phyloP scores from a whole-genome alignment of 192 early-diverging fungal species.

The Hyaloraphidium curvatum region DNA sequence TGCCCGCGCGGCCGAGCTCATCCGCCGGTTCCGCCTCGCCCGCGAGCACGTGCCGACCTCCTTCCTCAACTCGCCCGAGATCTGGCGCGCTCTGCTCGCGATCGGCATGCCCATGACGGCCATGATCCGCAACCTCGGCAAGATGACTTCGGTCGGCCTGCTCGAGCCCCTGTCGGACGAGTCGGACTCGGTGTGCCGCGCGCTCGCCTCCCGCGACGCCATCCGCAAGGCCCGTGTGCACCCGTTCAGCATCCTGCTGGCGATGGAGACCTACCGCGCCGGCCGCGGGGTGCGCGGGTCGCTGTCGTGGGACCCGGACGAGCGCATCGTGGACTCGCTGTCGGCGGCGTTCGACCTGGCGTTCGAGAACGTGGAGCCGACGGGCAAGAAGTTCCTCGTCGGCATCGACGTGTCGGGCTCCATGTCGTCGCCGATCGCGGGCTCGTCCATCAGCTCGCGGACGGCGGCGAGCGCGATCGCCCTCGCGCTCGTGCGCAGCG shows the following conservation, averaged over 20 bases:
- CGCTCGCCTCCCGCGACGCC: slow-evolving; percentile 2
- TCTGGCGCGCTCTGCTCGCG: slow-evolving; percentile 10
- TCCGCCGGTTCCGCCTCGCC: slow-evolving; percentile 6
- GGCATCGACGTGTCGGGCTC: slow-evolving; percentile 12
- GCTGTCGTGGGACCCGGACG: slow-evolving; percentile 10
- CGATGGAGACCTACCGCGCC: slow-evolving; percentile 6
- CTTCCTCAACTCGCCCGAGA: slow-evolving; percentile 3
- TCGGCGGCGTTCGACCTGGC: slow-evolving; percentile 12
- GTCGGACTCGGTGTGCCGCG: neutral
- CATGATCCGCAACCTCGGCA: slow-evolving; percentile 11
- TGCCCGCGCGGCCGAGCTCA: slow-evolving; percentile 3
- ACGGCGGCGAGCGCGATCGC: slow-evolving; percentile 9
- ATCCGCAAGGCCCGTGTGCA: slow-evolving; percentile 9
- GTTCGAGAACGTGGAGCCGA: slow-evolving; percentile 10
- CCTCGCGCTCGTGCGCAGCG: slow-evolving; percentile 8
- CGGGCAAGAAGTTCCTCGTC: slow-evolving; percentile 7
- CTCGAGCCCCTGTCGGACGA: slow-evolving; percentile 4
- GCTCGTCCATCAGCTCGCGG: neutral
- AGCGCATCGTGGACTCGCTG: slow-evolving; percentile 2
- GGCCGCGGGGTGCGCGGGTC: slow-evolving; percentile 7
- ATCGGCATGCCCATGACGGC: slow-evolving; percentile 13
- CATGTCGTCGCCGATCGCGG: slow-evolving; percentile 3
- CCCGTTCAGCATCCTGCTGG: slow-evolving; percentile 13
- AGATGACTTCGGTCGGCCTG: slow-evolving; percentile 7
- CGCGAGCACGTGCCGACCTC: slow-evolving; percentile 10